Evolutionary conservation across 1,284 basidiomycete species (phyloP), one percentile per base, ranked within the genome.

Genomic region (Cryptococcus neoformans): DNA sequence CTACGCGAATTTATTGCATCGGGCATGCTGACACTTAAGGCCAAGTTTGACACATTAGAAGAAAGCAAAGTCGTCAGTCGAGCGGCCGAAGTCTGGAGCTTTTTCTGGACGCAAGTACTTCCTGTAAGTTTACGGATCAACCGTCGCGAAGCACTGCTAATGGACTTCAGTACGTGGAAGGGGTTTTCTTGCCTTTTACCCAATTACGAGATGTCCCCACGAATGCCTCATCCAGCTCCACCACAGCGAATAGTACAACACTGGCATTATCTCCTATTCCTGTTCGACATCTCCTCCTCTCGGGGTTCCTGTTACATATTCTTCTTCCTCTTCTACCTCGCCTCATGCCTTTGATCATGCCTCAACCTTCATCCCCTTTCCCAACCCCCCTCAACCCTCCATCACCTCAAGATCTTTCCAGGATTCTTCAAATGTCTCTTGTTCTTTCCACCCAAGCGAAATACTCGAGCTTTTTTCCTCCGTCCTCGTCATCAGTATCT

Each of bases 51-150:
- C 53, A 68, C 70, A 5, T 78, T 88, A 34, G 87, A 87, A 36
- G 90, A 92, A 35, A 54, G 55, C 2, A 74, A 75, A 55, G 81
- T 97, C 4, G 78, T 94, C 14, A 80, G 81, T 1, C 82, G 90
- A 8, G 81, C 95, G 9, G 89, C 92, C 1, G 91, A 95, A 64
- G 82, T 90, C 12, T 98, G 94, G 94, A 84, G 83, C 6, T 94
- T 95, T 80, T 97, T 96, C 79, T 96, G 92, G 87, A 88, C 90
- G 62, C 87, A 91, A 60, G 86, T 97, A 17, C 79, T 98, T 1
- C 92, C 93, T 1, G 76, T 76, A 40, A 64, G 76, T 69, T 44
- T 21, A 21, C 21, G 21, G 21, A 21, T 21, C 21, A 21, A 21
- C 21, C 21, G 21, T 21, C 21, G 21, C 21, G 21, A 21, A 21